Evolutionary conservation across 176 grass and related monocot genomes (phyloP).

Genomic region (Neostapfia colusana): DNA sequence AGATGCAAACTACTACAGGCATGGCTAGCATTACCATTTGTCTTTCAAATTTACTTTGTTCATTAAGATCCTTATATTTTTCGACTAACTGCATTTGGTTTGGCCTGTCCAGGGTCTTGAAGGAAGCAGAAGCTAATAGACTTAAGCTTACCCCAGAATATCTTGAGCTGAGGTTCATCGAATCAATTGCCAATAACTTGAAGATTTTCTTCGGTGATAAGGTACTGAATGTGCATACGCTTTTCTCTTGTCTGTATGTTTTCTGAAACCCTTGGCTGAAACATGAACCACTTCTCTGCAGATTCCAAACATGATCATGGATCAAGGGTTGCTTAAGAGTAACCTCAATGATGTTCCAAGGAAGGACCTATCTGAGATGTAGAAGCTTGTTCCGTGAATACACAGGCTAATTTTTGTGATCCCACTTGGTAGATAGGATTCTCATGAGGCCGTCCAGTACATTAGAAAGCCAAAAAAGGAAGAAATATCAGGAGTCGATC

Average conservation of each 20-base stretch:
- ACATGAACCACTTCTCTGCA: constrained; percentile 15
- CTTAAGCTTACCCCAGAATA: constrained; percentile 90
- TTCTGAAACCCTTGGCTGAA: constrained; percentile 14
- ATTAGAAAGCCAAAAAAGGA: constrained; percentile 19
- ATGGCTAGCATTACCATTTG: constrained; percentile 19
- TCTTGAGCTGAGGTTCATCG: constrained; percentile 94
- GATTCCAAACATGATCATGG: constrained; percentile 86
- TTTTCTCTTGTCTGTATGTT: constrained; percentile 12
- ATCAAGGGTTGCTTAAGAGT: constrained; percentile 66
- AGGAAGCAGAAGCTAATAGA: constrained; percentile 92
- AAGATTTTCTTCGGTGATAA: constrained; percentile 99
- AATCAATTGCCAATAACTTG: constrained; percentile 89
- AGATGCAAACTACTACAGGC: constrained; percentile 88
- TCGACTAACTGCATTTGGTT: constrained; percentile 24
- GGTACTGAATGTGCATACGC: constrained; percentile 38
- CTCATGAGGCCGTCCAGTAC: background rate
- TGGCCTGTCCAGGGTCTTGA: constrained; percentile 58
- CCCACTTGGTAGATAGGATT: constrained; percentile 21
- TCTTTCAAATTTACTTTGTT: constrained; percentile 1
- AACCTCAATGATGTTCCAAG: constrained; percentile 41
- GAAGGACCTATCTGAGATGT: constrained; percentile 40
- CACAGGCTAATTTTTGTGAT: constrained; percentile 18
- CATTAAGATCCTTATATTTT: background rate
- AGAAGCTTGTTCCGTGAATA: constrained; percentile 16
- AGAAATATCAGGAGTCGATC: background rate